Percentiles rank a stretch among this genome's conserved stretches.
Evolutionary conservation across 148 eudicot species (phyloP).

Genomic region (Camellia sinensis): DNA sequence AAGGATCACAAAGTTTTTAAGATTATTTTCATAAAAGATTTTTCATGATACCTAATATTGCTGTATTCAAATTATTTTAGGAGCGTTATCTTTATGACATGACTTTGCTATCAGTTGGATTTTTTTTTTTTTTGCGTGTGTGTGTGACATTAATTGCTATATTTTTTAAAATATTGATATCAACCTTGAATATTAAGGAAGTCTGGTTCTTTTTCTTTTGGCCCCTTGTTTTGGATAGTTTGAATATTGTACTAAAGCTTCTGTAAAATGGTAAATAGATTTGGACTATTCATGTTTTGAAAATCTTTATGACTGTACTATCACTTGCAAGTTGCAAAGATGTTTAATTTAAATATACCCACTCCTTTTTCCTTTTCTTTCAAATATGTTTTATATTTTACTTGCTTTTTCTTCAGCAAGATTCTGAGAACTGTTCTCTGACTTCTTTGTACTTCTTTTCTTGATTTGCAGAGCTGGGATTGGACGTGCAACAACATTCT

Average conservation of each 20-base stretch:
- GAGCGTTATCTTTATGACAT: background rate
- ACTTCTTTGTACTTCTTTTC: background rate
- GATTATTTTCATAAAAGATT: no score
- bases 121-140: background rate
- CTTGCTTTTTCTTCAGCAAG: background rate
- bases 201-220: no score
- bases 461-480: constrained; percentile 62
- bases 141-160: no score
- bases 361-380: background rate
- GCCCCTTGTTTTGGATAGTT: background rate
- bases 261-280: no score
- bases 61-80: no score
- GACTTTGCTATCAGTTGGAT: no score
- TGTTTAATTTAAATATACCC: background rate
- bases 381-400: background rate
- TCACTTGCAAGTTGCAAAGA: background rate
- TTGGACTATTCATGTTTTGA: no score
- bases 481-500: constrained; percentile 52
- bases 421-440: background rate
- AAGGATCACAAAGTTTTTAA: no score
- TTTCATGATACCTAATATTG: no score
- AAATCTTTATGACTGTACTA: background rate
- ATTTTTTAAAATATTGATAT: background rate
- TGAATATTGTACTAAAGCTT: background rate
- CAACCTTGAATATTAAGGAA: background rate